Conservation (phyloP, 176 grass and related monocot species). For the Melocanna baccifera region DNA sequence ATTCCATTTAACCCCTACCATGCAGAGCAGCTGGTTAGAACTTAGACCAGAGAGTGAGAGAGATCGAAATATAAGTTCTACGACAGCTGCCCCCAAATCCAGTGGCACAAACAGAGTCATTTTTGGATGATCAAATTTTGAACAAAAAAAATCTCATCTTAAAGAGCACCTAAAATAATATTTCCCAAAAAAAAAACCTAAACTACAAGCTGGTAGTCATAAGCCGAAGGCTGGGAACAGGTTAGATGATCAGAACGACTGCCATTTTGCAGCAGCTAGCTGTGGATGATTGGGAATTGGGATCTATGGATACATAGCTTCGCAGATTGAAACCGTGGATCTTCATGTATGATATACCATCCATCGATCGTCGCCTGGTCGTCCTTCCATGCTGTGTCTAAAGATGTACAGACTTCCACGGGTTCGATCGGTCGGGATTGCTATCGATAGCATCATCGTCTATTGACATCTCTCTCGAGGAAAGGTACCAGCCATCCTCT, state of each 20-base stretch:
- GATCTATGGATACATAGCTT: background rate
- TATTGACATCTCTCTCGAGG: background rate
- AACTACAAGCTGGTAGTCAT: background rate
- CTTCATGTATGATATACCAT: background rate
- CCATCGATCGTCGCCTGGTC: background rate
- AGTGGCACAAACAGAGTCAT: background rate
- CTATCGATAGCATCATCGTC: background rate
- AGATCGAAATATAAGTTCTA: background rate
- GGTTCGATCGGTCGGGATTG: background rate
- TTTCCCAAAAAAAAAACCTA: background rate
- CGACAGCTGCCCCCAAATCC: background rate
- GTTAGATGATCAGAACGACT: background rate
- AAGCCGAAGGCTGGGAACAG: background rate
- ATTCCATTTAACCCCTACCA: background rate
- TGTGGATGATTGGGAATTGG: background rate
- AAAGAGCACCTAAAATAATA: background rate
- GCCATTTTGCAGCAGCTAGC: background rate
- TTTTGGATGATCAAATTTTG: background rate
- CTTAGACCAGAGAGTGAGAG: background rate
- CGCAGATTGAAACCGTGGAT: background rate
- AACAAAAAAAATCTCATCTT: background rate
- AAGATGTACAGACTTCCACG: slow-evolving; percentile 1
- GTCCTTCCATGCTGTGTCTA: background rate
- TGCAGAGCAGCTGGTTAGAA: background rate
- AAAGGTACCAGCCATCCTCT: background rate